Evolutionary conservation across 305 asterid genomes (phyloP).

Genomic region (Solanum hybrid): DNA sequence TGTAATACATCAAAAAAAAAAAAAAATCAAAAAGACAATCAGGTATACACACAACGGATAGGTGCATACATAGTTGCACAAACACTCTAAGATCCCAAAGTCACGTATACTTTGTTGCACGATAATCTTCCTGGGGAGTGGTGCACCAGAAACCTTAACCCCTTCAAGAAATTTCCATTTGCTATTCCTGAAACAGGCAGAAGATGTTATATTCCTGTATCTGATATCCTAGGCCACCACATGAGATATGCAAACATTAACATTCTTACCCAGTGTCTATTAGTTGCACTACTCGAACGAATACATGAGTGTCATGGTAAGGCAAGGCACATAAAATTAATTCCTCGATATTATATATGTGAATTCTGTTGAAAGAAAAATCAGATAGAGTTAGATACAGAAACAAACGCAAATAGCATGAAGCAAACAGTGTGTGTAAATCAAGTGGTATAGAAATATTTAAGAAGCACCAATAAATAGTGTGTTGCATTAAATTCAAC

Average conservation of each 20-base stretch:
- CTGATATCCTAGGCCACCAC: background rate
- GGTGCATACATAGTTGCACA: slow-evolving; percentile 63
- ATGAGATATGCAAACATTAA: background rate
- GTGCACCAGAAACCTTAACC: slow-evolving; percentile 80
- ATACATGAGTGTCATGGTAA: slow-evolving; percentile 74
- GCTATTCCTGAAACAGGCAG: slow-evolving; percentile 50
- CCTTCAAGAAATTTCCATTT: slow-evolving; percentile 91
- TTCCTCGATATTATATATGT: slow-evolving; percentile 61
- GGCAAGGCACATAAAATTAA: slow-evolving; percentile 83
- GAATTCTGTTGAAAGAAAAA: slow-evolving; percentile 41
- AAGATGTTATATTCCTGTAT: background rate
- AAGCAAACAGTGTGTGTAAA: background rate
- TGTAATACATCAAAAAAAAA: background rate
- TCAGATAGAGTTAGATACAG: background rate
- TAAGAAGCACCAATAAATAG: background rate
- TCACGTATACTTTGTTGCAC: slow-evolving; percentile 76
- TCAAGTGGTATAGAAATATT: background rate
- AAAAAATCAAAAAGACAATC: background rate
- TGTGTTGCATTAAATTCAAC: background rate
- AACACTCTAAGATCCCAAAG: slow-evolving; percentile 68
- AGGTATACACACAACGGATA: background rate
- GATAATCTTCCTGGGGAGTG: slow-evolving; percentile 66
- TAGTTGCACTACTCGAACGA: slow-evolving; percentile 69
- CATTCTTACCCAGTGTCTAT: slow-evolving; percentile 57
- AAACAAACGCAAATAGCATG: background rate